phyloP scores from a whole-genome alignment of 768 basidiomycete genomes.

The Mycena olivaceomarginata region DNA sequence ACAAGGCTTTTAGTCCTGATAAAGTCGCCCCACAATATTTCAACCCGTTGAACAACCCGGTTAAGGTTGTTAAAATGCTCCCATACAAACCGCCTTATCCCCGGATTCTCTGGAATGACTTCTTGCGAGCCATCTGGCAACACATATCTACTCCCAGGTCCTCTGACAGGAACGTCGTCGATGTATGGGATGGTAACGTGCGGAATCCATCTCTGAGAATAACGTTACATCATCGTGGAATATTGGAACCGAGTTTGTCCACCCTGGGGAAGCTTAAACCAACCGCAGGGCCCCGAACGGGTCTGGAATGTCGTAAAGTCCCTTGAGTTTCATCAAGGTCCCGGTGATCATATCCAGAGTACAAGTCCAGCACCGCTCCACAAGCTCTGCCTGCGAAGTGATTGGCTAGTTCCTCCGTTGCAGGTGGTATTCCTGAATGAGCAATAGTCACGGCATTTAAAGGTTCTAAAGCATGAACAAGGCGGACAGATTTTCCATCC shows the following conservation, averaged over 20 bases:
- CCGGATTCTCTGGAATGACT: not conserved
- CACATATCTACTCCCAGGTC: not conserved
- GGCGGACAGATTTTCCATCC: not conserved
- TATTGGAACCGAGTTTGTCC: constrained; percentile 1
- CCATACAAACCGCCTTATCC: not conserved
- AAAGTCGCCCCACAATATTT: not conserved
- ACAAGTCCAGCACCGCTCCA: too few relatives aligned
- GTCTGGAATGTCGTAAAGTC: constrained; percentile 5
- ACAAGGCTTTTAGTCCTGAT: constrained; percentile 34
- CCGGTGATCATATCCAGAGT: too few relatives aligned
- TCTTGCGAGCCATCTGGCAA: not conserved
- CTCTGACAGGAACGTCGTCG: not conserved
- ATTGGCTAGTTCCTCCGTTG: not conserved
- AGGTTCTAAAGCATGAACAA: not conserved
- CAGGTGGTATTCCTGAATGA: not conserved
- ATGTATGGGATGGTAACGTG: not conserved
- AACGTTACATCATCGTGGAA: constrained; percentile 1
- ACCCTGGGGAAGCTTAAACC: not conserved
- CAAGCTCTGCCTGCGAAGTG: not conserved
- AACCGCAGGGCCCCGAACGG: not conserved
- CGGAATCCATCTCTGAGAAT: not conserved
- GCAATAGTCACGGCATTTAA: constrained; percentile 1
- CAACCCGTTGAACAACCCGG: not conserved
- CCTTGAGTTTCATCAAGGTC: not conserved
- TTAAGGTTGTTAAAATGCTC: constrained; percentile 6